These are phyloP conservation scores for Hortaea sp. DNA, from an alignment of 2,329 filamentous ascomycete genomes.

Conservation along the genomic window DNA sequence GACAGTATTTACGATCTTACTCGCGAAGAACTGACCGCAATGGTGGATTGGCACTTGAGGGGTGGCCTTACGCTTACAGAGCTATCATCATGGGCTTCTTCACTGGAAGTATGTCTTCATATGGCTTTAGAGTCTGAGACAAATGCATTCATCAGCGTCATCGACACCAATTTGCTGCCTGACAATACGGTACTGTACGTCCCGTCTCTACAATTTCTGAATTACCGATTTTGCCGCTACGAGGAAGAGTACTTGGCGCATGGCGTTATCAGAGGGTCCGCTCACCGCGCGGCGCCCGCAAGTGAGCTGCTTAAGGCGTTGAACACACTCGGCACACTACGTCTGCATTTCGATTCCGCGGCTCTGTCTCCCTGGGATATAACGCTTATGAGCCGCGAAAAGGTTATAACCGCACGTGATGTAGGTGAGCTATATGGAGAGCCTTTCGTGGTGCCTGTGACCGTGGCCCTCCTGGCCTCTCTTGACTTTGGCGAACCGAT, in stretches of 20 bases:
- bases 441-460: too few relatives aligned
- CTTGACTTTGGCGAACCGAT: too few relatives aligned
- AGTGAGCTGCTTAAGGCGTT: too few relatives aligned
- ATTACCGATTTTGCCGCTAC: not conserved
- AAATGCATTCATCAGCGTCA: not conserved
- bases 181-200: not conserved
- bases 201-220: not conserved
- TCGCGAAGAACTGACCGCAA: not conserved
- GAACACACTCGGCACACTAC: too few relatives aligned
- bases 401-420: too few relatives aligned
- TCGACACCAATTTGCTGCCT: not conserved
- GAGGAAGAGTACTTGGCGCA: not conserved
- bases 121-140: not conserved
- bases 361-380: too few relatives aligned
- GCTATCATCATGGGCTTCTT: conserved; percentile 2
- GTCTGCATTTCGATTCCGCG: too few relatives aligned
- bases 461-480: too few relatives aligned
- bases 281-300: not conserved
- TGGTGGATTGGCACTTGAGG: not conserved
- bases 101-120: not conserved
- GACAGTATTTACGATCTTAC: not conserved
- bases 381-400: too few relatives aligned
- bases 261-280: not conserved
- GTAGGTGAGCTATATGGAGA: too few relatives aligned
- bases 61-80: not conserved